Evolutionary conservation across 768 basidiomycete species (phyloP), one percentile per base, ranked within the genome.

Genomic region (Trametes coccinea): DNA sequence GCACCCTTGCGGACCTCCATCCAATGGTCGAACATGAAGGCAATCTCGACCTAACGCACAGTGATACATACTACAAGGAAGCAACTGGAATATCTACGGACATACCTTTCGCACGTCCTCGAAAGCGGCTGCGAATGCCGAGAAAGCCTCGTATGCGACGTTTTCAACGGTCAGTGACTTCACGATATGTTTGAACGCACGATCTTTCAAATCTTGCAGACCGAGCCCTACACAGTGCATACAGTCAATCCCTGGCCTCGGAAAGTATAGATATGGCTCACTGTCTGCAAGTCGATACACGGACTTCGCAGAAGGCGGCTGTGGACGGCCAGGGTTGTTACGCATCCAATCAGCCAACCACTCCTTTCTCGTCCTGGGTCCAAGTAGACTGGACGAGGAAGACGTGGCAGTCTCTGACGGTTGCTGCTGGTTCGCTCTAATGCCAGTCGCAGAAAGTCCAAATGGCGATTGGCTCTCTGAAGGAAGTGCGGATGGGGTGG

Each of bases 111-210:
- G 80, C 30, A 95, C 85, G 46, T 90, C 88, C 54, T 89, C 87
- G 66, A 92, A 94, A 0, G 86, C 84, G 5, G 89, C 88, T 5
- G 90, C 87, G 75, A 95, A 94, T 0, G 87, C 84, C 10, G 89
- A 91, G 70, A 95, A 95, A 40, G 90, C 86, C 71, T 95, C 93
- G 66, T 89, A 87, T 2, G 90, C 88, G 53, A 94, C 88, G 72
- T 93, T 95, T 13, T 89, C 83, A 11, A 89, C 83, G 0, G 85
- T 87, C 47, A 95, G 80, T 0, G 86, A 86, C 62, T 84, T 87
- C 64, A 85, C 76, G 47, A 95, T 94, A 71, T 93, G 88, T 68
- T 79, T 80, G 60, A 87, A 88, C 27, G 92, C 91, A 57, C 89
- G 80, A 31, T 87, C 83, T 69, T 88, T 90, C 61, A 95, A 70